Evolutionary conservation across 495 filamentous ascomycete species (phyloP).

Genomic region (Pyrenula aspistea): DNA sequence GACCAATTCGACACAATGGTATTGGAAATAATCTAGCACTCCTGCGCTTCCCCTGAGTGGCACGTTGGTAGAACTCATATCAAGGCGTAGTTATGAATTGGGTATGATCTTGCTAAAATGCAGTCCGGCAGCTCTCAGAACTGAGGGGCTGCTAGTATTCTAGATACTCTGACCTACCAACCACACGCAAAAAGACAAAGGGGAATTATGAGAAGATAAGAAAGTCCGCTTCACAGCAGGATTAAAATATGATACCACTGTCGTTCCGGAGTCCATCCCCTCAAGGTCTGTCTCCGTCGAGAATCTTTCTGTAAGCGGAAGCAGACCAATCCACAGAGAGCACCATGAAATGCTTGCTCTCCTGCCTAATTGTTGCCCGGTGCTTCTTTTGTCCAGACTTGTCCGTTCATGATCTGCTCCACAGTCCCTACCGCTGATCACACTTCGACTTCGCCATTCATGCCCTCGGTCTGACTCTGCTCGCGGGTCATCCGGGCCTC

Average conservation of each 20-base stretch:
- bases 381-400: not conserved
- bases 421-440: too few species aligned
- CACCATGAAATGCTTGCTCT: not conserved
- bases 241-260: not conserved
- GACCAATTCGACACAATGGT: too few species aligned
- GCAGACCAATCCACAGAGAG: not conserved
- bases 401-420: not conserved
- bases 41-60: too few species aligned
- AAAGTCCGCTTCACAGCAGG: not conserved
- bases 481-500: slow-evolving; percentile 68
- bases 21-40: too few species aligned
- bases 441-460: slow-evolving; percentile 28
- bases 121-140: not conserved
- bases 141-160: not conserved
- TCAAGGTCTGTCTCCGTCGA: slow-evolving; percentile 3
- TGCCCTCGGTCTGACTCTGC: slow-evolving; percentile 36
- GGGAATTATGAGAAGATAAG: not conserved
- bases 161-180: not conserved
- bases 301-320: slow-evolving; percentile 14
- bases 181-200: not conserved
- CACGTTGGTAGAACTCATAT: too few species aligned
- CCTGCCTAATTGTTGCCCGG: not conserved
- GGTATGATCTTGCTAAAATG: not conserved
- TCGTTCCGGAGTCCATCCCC: not conserved
- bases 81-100: too few species aligned